Base-by-base conservation (phyloP, 495 filamentous ascomycete species). In the Xanthoparmelia taractica region DNA sequence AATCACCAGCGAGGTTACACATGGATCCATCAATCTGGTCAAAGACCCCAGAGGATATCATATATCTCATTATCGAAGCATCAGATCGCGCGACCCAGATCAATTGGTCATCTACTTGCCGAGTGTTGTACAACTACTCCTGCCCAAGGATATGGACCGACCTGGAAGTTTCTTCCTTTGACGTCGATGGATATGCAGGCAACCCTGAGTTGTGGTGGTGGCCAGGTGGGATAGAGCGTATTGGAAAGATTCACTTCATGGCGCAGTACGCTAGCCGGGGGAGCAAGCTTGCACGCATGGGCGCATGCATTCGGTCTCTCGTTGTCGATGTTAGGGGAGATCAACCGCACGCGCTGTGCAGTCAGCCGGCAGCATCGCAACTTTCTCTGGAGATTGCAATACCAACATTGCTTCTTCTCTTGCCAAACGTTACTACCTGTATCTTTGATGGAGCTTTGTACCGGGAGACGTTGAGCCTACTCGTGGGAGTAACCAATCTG, bases 121-220 rank as follows among this genome's bases (percentile, higher is more conserved):
- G 48, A 52, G 25, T 52, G 27, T 52, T 31, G 13, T 52, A 31
- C 27, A 52, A 52, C 27, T 52, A 52, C 48, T 52, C 13, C 25
- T 52, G 48, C 25, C 45, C 45, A 8, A 25, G n/a, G 45, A 15
- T 48, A 48, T 48, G 45, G n/a, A 29, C 48, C 31, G 1, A 31
- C 11, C 31, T 52, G 48, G 48, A 17, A 6, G 31, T 31, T 31
- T 52, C 25, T 31, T 12, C 48, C 12, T 17, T 18, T 13, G 25
- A 52, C 27, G 31, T 52, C 18, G 48, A 52, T 52, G 48, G 48
- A 31, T 31, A 52, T 52, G 48, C 48, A 52, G 48, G 25, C 27
- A 52, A 18, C 4, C 48, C 48, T n/a, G 48, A 31, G 27, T 15
- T 52, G 25, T 52, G 27, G 25, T 52, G 12, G 48, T 31, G 48